phyloP scores from a whole-genome alignment of 176 grass and related monocot species.

The Rhynchospora pubera region DNA sequence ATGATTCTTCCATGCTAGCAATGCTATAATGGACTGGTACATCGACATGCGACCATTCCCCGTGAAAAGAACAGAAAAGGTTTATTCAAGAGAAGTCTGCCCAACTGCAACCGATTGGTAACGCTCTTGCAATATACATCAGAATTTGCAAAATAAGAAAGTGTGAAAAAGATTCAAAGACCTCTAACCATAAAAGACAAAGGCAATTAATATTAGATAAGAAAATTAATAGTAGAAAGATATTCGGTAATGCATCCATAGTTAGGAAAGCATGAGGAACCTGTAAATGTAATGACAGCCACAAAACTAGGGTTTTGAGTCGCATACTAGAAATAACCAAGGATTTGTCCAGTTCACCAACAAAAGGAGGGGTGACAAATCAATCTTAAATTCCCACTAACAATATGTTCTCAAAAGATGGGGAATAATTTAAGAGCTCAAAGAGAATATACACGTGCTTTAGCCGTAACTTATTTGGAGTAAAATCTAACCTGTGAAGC shows the following conservation, averaged over 20 bases:
- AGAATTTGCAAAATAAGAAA: neutral
- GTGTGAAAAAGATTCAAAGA: too few species aligned
- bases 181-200: neutral
- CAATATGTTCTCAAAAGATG: neutral
- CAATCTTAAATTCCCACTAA: neutral
- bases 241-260: neutral
- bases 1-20: neutral
- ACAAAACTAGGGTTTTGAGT: neutral
- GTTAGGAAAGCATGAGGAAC: neutral
- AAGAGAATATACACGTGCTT: constrained; percentile 5
- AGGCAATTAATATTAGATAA: neutral
- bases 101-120: neutral
- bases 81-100: neutral
- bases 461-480: neutral
- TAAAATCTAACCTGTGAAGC: neutral
- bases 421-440: neutral
- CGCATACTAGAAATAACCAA: neutral
- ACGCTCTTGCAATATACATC: neutral
- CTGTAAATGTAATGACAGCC: neutral
- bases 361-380: neutral
- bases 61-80: neutral
- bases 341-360: neutral
- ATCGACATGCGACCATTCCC: too few species aligned
- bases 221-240: neutral
- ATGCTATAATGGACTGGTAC: neutral